phyloP scores from a whole-genome alignment of 129 eudicot genomes.

The Gnaphalium uliginosum region DNA sequence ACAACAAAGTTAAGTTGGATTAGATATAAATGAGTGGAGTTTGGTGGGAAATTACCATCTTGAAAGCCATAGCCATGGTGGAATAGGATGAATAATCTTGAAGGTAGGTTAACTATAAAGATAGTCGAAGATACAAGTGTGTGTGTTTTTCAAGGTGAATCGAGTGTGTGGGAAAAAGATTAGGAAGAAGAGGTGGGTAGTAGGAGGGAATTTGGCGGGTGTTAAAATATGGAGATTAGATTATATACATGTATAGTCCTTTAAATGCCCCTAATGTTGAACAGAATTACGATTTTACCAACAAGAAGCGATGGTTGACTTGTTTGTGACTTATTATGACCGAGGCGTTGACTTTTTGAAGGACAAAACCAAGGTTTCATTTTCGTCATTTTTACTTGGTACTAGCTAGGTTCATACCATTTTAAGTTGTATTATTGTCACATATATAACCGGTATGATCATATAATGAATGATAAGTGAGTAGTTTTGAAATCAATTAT shows the following conservation, averaged over 20 bases:
- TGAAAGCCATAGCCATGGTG: slow-evolving; percentile 57
- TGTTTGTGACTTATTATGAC: neutral
- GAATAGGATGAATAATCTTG: slow-evolving; percentile 22
- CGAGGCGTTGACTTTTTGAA: neutral
- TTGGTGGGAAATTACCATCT: slow-evolving; percentile 30
- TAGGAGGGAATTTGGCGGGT: slow-evolving; percentile 31
- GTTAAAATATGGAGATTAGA: slow-evolving; percentile 10
- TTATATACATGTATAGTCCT: slow-evolving; percentile 24
- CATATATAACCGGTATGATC: too few relatives aligned
- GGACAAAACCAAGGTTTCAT: too few relatives aligned
- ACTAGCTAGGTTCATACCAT: too few relatives aligned
- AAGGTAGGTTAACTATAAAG: neutral
- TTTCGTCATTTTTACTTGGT: too few relatives aligned
- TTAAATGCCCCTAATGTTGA: slow-evolving; percentile 13
- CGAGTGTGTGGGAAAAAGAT: neutral
- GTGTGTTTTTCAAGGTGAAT: neutral
- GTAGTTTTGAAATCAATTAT: too few relatives aligned
- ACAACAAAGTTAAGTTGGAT: too few relatives aligned
- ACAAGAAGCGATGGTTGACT: neutral
- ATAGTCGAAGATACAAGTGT: slow-evolving; percentile 9
- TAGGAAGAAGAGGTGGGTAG: neutral
- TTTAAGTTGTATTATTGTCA: too few relatives aligned
- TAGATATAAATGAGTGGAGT: neutral
- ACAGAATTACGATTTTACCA: neutral
- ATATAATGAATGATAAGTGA: too few relatives aligned